Base-by-base conservation (phyloP, 2,329 filamentous ascomycete genomes). In the Pyrenophora tritici-repentis region DNA sequence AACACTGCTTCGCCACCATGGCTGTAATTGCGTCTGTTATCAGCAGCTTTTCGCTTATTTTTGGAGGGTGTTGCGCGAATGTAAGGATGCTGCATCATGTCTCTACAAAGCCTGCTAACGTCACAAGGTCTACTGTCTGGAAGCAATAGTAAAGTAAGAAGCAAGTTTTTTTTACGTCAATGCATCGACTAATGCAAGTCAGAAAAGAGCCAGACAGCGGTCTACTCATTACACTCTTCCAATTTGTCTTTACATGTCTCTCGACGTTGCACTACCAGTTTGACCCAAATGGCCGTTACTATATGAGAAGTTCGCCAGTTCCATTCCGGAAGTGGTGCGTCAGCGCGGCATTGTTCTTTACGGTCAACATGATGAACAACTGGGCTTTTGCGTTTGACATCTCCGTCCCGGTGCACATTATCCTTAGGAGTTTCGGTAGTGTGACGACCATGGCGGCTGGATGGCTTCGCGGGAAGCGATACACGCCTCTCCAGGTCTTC, bases 351-450 rank as follows among this genome's bases (percentile, higher is more conserved):
- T 83, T 97, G 62, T 97, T 97, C 76, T 94, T 96, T 72, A 83
- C 84, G 56, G 94, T 99, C 75, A 99, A 97, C 66, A 85, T 97
- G 50, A 78, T 99, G 68, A 99, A 99, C 76, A 99, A 99, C 67
- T 93, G 93, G 79, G 94, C 93, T 6, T 99, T 99, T 73, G 92
- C 91, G 56, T 99, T 97, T 76, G 87, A 91, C 63, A 97, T 99
- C 49, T 96, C 91, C 6, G 91, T 99, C 0, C 94, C 94, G 1
- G 86, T 99, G 41, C 94, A 99, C 70, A 99, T 99, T 65, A 97
- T 99, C 61, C 80, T 99, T 24, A 86, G 94, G 45, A 97, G 92
- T 41, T 96, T 93, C 42, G 94, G 94, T 13, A 96, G 92, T 65
- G 95, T 97, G 56, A 95, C 92, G 4, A 97, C 94, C 7, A 96